These are phyloP conservation scores for Adansonia gregorii DNA, from an alignment of 441 rosid species.

Conservation along the genomic window DNA sequence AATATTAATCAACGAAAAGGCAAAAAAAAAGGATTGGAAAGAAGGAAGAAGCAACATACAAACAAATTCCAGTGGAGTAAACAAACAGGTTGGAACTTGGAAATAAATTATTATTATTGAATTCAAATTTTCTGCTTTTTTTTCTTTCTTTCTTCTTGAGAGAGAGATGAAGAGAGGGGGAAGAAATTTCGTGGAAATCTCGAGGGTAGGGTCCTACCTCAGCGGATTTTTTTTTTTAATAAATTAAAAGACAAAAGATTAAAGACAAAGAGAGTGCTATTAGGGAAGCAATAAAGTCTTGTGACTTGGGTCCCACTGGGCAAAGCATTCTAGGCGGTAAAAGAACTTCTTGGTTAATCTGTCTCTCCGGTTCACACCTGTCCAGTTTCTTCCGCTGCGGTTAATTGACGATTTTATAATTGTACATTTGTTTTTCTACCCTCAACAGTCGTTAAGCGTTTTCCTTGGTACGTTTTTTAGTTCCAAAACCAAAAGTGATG, in stretches of 20 bases:
- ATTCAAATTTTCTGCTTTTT: not conserved
- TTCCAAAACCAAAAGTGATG: not conserved
- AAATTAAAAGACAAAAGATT: not conserved
- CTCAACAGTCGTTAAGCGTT: no score
- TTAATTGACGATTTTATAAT: not conserved
- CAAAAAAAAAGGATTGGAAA: not conserved
- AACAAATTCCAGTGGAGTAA: conserved; percentile 10
- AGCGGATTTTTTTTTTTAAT: not conserved
- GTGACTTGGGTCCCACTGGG: conserved; percentile 24
- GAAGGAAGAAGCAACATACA: conserved; percentile 5
- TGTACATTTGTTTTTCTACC: no score
- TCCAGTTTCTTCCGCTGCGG: not conserved
- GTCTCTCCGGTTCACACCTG: not conserved
- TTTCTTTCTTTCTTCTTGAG: not conserved
- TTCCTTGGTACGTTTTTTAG: no score
- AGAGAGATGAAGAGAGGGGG: not conserved
- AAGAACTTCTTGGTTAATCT: no score
- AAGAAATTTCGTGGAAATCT: conserved; percentile 43
- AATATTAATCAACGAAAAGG: not conserved
- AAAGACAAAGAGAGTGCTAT: no score
- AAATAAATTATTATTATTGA: not conserved
- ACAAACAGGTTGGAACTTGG: not conserved
- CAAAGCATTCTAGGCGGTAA: not conserved
- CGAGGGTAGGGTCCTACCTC: not conserved
- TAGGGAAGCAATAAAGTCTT: conserved; percentile 8